phyloP scores from a whole-genome alignment of 2,329 filamentous ascomycete species.

The Macrophomina tecta region DNA sequence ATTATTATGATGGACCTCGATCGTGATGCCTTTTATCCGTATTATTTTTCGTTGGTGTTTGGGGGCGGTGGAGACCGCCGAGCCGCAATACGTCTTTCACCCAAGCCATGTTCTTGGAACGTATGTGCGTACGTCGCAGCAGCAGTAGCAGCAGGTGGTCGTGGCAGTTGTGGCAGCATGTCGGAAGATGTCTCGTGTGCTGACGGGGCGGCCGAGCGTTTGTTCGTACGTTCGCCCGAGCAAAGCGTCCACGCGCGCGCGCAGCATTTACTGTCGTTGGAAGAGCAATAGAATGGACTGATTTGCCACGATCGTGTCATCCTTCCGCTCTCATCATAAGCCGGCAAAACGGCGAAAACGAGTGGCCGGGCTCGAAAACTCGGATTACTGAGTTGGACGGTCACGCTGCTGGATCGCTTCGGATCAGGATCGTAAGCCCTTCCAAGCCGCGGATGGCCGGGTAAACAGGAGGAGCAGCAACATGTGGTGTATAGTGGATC shows the following conservation, averaged over 20 bases:
- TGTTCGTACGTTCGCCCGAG: too few species aligned
- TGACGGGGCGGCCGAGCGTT: too few species aligned
- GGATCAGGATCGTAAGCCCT: background rate
- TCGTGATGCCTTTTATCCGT: too few species aligned
- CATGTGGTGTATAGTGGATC: background rate
- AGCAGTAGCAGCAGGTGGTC: too few species aligned
- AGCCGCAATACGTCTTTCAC: too few species aligned
- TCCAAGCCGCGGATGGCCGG: background rate
- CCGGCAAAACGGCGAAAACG: background rate
- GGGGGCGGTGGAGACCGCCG: background rate
- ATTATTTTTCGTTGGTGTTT: background rate
- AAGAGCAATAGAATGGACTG: background rate
- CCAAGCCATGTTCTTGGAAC: too few species aligned
- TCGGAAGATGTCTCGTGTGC: too few species aligned
- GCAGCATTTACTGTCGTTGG: too few species aligned
- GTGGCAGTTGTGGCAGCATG: too few species aligned
- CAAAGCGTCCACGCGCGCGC: too few species aligned
- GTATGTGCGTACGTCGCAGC: too few species aligned
- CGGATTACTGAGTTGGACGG: background rate
- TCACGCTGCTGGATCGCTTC: background rate
- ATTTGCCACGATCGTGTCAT: slow-evolving; percentile 16
- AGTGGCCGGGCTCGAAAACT: background rate
- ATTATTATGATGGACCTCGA: background rate
- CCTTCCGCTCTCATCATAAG: background rate
- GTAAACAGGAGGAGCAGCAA: background rate